Conservation (phyloP, 148 eudicot genomes). For the Agrostemma githago region DNA sequence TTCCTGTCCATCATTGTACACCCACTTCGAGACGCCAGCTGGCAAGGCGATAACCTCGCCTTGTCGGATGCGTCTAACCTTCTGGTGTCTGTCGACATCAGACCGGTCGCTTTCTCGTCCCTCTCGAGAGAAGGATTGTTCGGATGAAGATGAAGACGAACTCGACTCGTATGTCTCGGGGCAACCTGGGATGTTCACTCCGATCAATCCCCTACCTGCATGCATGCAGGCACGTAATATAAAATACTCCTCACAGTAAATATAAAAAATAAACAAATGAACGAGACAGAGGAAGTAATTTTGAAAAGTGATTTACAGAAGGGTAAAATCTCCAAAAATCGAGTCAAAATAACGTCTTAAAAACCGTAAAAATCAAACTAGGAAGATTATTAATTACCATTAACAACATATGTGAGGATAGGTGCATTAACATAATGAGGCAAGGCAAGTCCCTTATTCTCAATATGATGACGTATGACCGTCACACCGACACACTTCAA, state of each 20-base stretch:
- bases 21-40: constrained; percentile 44
- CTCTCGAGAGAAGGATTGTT: constrained; percentile 12
- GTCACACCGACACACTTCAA: constrained; percentile 53
- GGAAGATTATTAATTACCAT: constrained; percentile 25
- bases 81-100: constrained; percentile 44
- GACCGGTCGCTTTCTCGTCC: not conserved
- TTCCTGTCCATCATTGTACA: constrained; percentile 44
- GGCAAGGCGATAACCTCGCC: constrained; percentile 48
- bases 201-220: constrained; percentile 48
- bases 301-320: too few relatives aligned
- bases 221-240: not conserved
- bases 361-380: not conserved
- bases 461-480: constrained; percentile 31
- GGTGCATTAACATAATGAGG: constrained; percentile 54
- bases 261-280: too few relatives aligned
- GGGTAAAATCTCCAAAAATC: too few relatives aligned
- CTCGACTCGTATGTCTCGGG: constrained; percentile 45
- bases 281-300: too few relatives aligned
- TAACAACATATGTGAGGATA: constrained; percentile 34
- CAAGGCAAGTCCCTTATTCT: constrained; percentile 47
- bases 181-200: constrained; percentile 48
- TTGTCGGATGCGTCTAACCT: constrained; percentile 34
- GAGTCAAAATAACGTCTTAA: too few relatives aligned
- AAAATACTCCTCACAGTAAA: not conserved
- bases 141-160: not conserved